Evolutionary conservation across 768 basidiomycete species (phyloP).

Genomic region (Flagelloscypha sp.): DNA sequence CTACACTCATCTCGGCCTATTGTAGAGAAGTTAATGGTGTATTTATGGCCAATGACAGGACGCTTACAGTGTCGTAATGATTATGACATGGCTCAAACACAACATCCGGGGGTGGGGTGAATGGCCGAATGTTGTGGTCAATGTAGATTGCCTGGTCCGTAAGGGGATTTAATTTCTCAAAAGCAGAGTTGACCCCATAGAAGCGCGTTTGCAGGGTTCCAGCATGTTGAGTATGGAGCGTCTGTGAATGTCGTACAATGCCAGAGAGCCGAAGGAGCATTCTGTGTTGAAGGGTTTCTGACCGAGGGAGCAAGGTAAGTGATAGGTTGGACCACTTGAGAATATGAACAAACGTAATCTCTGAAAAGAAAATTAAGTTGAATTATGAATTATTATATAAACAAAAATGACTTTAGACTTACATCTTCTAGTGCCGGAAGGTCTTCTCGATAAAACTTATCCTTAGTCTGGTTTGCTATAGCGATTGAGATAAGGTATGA

Average conservation of each 20-base stretch:
- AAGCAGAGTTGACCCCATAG: slow-evolving; percentile 33
- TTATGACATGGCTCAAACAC: slow-evolving; percentile 64
- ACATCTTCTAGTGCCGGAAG: slow-evolving; percentile 69
- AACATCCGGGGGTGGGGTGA: slow-evolving; percentile 59
- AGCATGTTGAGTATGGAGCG: too few species aligned
- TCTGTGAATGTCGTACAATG: slow-evolving; percentile 47
- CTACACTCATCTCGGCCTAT: slow-evolving; percentile 55
- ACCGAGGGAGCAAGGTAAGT: slow-evolving; percentile 3
- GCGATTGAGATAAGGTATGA: slow-evolving; percentile 64
- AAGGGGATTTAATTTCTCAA: slow-evolving; percentile 44
- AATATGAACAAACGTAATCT: slow-evolving; percentile 66
- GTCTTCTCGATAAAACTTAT: slow-evolving; percentile 63
- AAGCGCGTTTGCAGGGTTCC: slow-evolving; percentile 52
- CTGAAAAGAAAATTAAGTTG: slow-evolving; percentile 27
- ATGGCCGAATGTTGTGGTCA: slow-evolving; percentile 59
- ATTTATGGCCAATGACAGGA: slow-evolving; percentile 1
- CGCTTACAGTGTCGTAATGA: slow-evolving; percentile 68
- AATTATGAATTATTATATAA: slow-evolving; percentile 4
- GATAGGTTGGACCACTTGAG: slow-evolving; percentile 3
- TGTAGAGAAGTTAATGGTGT: slow-evolving; percentile 10
- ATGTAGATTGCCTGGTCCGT: slow-evolving; percentile 69
- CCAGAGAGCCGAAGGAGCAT: slow-evolving; percentile 47
- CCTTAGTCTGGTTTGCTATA: slow-evolving; percentile 61
- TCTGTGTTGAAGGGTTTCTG: slow-evolving; percentile 65
- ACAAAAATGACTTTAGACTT: slow-evolving; percentile 20